Evolutionary conservation across 163 green algal species (phyloP), one percentile per base, ranked within the genome.

Genomic region (Coccomyxa subellipsoidea): DNA sequence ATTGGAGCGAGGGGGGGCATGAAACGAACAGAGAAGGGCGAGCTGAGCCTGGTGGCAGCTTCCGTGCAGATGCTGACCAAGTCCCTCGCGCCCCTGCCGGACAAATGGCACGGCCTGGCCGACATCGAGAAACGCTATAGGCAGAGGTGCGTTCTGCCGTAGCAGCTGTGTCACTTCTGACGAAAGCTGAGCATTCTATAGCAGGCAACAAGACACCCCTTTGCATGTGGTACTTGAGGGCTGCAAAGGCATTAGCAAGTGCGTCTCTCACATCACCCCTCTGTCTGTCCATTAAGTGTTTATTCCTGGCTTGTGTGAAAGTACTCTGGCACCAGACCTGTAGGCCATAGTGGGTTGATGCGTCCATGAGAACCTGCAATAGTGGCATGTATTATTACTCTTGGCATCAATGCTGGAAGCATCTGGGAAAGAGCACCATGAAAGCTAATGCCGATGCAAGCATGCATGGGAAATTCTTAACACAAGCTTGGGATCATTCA

Each of bases 111-210:
- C 82, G 97, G 97, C 5, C 92, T 99, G 37, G 84, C 89, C 0
- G 96, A 99, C 84, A 90, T 98, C 34, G 97, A 99, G 89, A 96
- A 95, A 85, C 90, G 95, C n/a, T 99, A 98, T 90, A 87, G 96
- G 29, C 83, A 88, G 75, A 84, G 90, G 87, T 91, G 73, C 29
- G 76, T 8, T 34, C 31, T 76, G 18, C 4, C 69, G 4, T 34
- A 59, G 31, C n/a, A n/a, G n/a, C n/a, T n/a, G n/a, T n/a, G n/a
- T n/a, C n/a, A n/a, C n/a, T n/a, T n/a, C n/a, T n/a, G n/a, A n/a
- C n/a, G n/a, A n/a, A n/a, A n/a, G n/a, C n/a, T n/a, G n/a, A n/a
- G n/a, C n/a, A n/a, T n/a, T n/a, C n/a, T n/a, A n/a, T n/a, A n/a
- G n/a, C n/a, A n/a, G n/a, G n/a, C n/a, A n/a, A n/a, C n/a, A n/a